phyloP scores from a whole-genome alignment of 2,329 filamentous ascomycete genomes.

The Xylaria sp. region DNA sequence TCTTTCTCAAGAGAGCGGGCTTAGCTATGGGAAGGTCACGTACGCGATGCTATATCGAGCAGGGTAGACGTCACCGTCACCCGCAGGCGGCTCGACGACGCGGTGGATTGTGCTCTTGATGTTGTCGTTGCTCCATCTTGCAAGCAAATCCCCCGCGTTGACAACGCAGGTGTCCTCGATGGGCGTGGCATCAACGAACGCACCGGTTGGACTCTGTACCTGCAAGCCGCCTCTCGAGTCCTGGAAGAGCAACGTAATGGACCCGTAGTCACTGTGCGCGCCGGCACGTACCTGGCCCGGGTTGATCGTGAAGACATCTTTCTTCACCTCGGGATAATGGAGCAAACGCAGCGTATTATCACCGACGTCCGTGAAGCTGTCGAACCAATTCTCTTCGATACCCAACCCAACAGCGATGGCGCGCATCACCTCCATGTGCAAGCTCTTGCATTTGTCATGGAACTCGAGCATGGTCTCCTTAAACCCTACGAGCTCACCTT shows the following conservation, averaged over 20 bases:
- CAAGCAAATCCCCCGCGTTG: slow-evolving; percentile 88
- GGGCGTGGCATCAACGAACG: slow-evolving; percentile 84
- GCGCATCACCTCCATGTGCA: slow-evolving; percentile 84
- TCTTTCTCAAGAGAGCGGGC: slow-evolving; percentile 13
- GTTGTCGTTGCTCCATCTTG: slow-evolving; percentile 89
- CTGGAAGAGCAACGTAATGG: slow-evolving; percentile 72
- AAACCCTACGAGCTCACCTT: slow-evolving; percentile 69
- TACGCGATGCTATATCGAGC: slow-evolving; percentile 87
- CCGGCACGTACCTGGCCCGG: slow-evolving; percentile 79
- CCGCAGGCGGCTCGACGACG: slow-evolving; percentile 83
- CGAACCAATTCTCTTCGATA: slow-evolving; percentile 78
- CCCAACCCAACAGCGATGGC: slow-evolving; percentile 86
- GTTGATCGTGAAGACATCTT: slow-evolving; percentile 72
- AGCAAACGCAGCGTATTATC: slow-evolving; percentile 79
- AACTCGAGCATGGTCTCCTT: slow-evolving; percentile 79
- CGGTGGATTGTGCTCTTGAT: slow-evolving; percentile 92
- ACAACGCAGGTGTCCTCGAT: slow-evolving; percentile 85
- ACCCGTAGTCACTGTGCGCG: slow-evolving; percentile 77
- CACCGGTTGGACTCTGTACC: slow-evolving; percentile 72
- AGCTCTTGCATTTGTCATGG: slow-evolving; percentile 75
- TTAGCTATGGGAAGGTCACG: slow-evolving; percentile 46
- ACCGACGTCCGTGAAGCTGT: slow-evolving; percentile 74
- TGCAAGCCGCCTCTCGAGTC: slow-evolving; percentile 56
- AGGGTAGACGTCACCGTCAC: slow-evolving; percentile 70
- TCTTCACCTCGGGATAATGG: slow-evolving; percentile 78